Evolutionary conservation across 2,329 filamentous ascomycete genomes (phyloP), one percentile per base, ranked within the genome.

Genomic region (Rhynchosporium secalis): DNA sequence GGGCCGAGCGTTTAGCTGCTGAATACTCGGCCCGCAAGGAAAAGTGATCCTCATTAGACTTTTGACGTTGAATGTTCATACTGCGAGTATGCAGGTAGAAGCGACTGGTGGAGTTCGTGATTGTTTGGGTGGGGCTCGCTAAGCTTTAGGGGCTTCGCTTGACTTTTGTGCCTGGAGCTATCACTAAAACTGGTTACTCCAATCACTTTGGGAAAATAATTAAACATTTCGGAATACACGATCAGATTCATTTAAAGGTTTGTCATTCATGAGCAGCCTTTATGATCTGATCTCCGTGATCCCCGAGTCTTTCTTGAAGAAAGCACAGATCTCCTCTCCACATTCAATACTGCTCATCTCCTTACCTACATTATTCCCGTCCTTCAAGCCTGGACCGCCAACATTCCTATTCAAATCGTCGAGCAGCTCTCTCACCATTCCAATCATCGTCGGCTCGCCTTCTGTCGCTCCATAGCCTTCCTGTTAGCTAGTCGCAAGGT

Each of bases 401-500:
- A 58, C 15, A 46, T 58, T 55, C 4, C 29, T 38, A 43, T 63
- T 63, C 46, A 61, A 38, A 58, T 63, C 58, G 33, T 61, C n/a
- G 4, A 61, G 13, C 12, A 63, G 41, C 15, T 61, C 58, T 36
- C 33, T 10, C 20, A 61, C 57, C 36, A 63, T 52, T 26, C 29
- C 31, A 52, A 63, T 63, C 62, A 61, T 63, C 2, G 62, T 61
- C 9, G 48, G 47, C 3, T 28, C 9, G 1, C 46, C 38, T 13
- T 40, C 10, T 4, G n/a, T 15, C 33, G 46, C 72, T 4, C 70
- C 69, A 48, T 70, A 74, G 3, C 52, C 9, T 3, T 66, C 48
- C 58, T 63, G 58, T 62, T 69, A 75, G 48, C 68, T 74, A 0
- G 73, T 75, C 36, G 70, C 69, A 9, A 76, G 69, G 62, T 76